These are phyloP conservation scores for Antitrichia curtipendula DNA, from an alignment of 225 moss, liverwort and hornwort genomes.

Conservation along the genomic window DNA sequence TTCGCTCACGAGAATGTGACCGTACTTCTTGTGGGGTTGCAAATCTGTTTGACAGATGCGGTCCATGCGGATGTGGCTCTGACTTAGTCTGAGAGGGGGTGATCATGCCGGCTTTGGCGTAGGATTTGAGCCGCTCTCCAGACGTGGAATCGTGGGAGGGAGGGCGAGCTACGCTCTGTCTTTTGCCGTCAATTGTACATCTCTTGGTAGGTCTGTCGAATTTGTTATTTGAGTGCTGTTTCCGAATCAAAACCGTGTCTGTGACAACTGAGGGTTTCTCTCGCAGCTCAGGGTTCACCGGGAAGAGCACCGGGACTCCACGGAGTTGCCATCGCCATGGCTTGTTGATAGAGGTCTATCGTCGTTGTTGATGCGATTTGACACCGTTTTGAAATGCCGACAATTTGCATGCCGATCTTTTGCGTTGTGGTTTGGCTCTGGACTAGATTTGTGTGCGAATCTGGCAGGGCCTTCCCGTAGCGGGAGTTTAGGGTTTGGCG, in stretches of 20 bases:
- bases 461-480: background rate
- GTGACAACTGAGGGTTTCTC: background rate
- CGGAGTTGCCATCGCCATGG: background rate
- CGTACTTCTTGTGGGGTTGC: background rate
- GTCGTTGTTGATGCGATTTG: background rate
- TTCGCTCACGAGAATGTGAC: background rate
- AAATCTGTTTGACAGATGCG: background rate
- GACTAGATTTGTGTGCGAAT: background rate
- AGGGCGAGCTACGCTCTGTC: background rate
- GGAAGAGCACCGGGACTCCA: background rate
- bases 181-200: background rate
- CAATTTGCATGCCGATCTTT: background rate
- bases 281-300: background rate
- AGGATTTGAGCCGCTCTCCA: background rate
- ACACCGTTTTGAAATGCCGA: background rate
- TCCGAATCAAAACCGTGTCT: background rate
- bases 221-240: background rate
- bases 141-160: background rate
- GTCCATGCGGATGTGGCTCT: background rate
- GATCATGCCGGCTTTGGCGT: background rate
- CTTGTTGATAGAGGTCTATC: background rate
- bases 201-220: background rate
- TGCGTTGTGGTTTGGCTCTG: background rate
- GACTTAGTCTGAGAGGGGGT: background rate
- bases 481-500: constrained; percentile 6